These are phyloP conservation scores for Fusarium drepaniforme DNA, from an alignment of 2,329 filamentous ascomycete species.

Conservation along the genomic window DNA sequence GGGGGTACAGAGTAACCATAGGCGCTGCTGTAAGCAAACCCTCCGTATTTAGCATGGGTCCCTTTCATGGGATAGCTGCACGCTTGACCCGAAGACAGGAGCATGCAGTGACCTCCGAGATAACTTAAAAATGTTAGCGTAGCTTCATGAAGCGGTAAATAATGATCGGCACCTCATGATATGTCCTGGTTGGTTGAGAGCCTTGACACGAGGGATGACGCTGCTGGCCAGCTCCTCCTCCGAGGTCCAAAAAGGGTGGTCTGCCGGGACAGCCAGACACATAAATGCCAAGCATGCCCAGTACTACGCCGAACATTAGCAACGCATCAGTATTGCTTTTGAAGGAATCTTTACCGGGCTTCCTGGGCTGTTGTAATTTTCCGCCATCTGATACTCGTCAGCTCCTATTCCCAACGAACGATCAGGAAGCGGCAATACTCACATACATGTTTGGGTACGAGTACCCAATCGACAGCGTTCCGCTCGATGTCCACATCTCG, in stretches of 20 bases:
- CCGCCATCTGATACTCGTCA: slow-evolving; percentile 68
- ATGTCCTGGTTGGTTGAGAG: slow-evolving; percentile 77
- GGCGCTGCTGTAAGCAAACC: slow-evolving; percentile 81
- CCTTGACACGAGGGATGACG: slow-evolving; percentile 69
- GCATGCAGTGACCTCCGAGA: slow-evolving; percentile 80
- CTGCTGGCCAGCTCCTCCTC: slow-evolving; percentile 71
- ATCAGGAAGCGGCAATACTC: slow-evolving; percentile 45
- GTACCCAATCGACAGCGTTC: slow-evolving; percentile 82
- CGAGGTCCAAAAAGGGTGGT: slow-evolving; percentile 81
- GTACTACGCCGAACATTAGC: slow-evolving; percentile 62
- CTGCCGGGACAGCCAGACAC: slow-evolving; percentile 75
- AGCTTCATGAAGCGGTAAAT: not conserved
- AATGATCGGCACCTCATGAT: slow-evolving; percentile 66
- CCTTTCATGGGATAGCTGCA: slow-evolving; percentile 87
- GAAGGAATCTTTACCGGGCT: slow-evolving; percentile 59
- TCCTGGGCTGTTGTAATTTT: slow-evolving; percentile 86
- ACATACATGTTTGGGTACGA: slow-evolving; percentile 82
- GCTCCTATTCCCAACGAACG: slow-evolving; percentile 15
- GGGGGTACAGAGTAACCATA: slow-evolving; percentile 85
- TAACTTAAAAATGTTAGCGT: slow-evolving; percentile 56
- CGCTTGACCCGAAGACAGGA: slow-evolving; percentile 82
- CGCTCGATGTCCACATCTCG: slow-evolving; percentile 80
- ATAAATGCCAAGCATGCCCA: slow-evolving; percentile 86
- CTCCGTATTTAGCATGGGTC: slow-evolving; percentile 84
- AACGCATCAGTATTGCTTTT: slow-evolving; percentile 17